A percentile compares a stretch with the other conserved stretches of the same genome.
Evolutionary conservation across 2,329 filamentous ascomycete genomes (phyloP).

Genomic region (Fusarium domesticum): DNA sequence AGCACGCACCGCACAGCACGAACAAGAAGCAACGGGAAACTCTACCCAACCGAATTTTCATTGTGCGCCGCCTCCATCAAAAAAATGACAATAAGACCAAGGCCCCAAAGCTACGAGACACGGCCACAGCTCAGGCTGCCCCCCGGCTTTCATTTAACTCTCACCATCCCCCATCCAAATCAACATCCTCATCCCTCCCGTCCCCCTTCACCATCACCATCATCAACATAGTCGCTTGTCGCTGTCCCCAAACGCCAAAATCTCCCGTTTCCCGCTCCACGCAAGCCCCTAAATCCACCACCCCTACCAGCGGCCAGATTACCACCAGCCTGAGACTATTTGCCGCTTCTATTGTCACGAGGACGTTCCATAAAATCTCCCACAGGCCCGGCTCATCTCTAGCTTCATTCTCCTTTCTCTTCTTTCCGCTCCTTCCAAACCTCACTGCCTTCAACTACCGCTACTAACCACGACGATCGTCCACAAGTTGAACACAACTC

Average conservation of each 20-base stretch:
- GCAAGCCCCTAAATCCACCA: slow-evolving; percentile 32
- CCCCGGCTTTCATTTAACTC: slow-evolving; percentile 26
- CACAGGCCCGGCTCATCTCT: neutral
- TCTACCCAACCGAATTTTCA: slow-evolving; percentile 35
- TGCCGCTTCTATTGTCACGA: slow-evolving; percentile 29
- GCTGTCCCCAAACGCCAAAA: slow-evolving; percentile 23
- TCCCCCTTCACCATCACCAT: slow-evolving; percentile 28
- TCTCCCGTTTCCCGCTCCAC: slow-evolving; percentile 27
- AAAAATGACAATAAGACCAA: slow-evolving; percentile 41
- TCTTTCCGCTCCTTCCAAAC: slow-evolving; percentile 4
- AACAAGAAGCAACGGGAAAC: slow-evolving; percentile 28
- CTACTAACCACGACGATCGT: slow-evolving; percentile 9
- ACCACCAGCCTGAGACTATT: slow-evolving; percentile 28
- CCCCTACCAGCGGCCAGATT: slow-evolving; percentile 31
- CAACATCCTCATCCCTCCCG: slow-evolving; percentile 26
- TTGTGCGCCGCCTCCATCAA: slow-evolving; percentile 39
- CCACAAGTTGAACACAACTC: slow-evolving; percentile 4
- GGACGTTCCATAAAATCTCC: slow-evolving; percentile 22
- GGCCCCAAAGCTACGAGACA: slow-evolving; percentile 38
- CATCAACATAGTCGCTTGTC: slow-evolving; percentile 8
- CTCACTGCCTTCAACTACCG: neutral
- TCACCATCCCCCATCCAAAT: slow-evolving; percentile 19
- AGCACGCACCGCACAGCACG: slow-evolving; percentile 12
- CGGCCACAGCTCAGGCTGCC: slow-evolving; percentile 23
- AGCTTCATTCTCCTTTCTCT: slow-evolving; percentile 9